These are phyloP conservation scores for Lavandula angustifolia DNA, from an alignment of 257 asterid genomes.

Conservation along the genomic window DNA sequence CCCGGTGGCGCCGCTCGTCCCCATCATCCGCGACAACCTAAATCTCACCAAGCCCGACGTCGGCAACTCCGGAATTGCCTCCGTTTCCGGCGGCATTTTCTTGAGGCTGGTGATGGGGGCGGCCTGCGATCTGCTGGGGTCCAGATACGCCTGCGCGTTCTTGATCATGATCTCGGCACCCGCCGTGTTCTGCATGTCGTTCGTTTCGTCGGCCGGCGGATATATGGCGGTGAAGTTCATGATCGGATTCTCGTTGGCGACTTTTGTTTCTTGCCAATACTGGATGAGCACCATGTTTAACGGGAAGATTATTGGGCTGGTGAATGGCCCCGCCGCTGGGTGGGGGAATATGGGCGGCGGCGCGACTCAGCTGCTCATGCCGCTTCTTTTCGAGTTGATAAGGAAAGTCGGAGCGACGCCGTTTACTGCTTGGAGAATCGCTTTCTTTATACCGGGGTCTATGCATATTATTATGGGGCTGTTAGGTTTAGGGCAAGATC, in stretches of 20 bases:
- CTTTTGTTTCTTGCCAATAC: conserved; percentile 62
- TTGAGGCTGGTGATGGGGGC: conserved; percentile 63
- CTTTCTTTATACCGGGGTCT: conserved; percentile 56
- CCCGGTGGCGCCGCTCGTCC: conserved; percentile 63
- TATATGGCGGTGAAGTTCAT: conserved; percentile 50
- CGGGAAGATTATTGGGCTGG: conserved; percentile 52
- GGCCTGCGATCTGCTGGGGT: conserved; percentile 59
- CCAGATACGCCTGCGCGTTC: conserved; percentile 58
- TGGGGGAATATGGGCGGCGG: conserved; percentile 81
- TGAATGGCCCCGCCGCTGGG: conserved; percentile 61
- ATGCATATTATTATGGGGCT: conserved; percentile 60
- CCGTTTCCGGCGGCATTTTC: conserved; percentile 62
- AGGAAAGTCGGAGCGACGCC: conserved; percentile 46
- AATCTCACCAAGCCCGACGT: conserved; percentile 46
- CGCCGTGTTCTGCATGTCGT: conserved; percentile 55
- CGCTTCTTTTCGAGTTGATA: conserved; percentile 46
- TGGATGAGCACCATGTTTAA: conserved; percentile 68
- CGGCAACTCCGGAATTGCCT: conserved; percentile 61
- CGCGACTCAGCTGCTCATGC: conserved; percentile 62
- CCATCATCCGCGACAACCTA: conserved; percentile 63
- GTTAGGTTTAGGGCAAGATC: conserved; percentile 55
- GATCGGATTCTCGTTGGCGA: conserved; percentile 66
- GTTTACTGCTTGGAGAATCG: conserved; percentile 62
- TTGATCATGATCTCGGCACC: conserved; percentile 54
- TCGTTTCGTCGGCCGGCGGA: conserved; percentile 51